Percentiles rank a stretch among this genome's conserved stretches.
These are phyloP conservation scores for Aspergillus sp. DNA, from an alignment of 2,329 filamentous ascomycete species.

Conservation along the genomic window DNA sequence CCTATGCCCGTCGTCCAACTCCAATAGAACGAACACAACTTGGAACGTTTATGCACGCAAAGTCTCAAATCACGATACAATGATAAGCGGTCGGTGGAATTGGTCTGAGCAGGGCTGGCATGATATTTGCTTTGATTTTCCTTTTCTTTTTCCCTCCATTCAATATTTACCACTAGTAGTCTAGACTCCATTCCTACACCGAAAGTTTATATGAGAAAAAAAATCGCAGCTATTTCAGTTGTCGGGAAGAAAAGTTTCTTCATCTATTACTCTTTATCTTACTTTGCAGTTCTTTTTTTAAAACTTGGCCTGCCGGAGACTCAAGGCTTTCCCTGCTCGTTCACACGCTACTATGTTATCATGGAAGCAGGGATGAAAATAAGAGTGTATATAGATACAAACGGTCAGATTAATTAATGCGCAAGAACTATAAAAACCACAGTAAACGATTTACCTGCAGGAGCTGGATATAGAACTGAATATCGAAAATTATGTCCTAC, in stretches of 20 bases:
- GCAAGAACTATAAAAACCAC: no score
- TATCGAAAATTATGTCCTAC: no score
- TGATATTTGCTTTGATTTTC: slow-evolving; percentile 32
- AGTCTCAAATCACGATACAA: slow-evolving; percentile 38
- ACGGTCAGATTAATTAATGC: no score
- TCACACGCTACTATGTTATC: no score
- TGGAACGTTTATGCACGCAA: slow-evolving; percentile 24
- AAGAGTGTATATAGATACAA: no score
- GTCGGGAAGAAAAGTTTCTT: slow-evolving; percentile 15
- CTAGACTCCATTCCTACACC: slow-evolving; percentile 21
- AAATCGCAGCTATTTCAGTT: slow-evolving; percentile 17
- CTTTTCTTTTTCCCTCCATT: slow-evolving; percentile 12
- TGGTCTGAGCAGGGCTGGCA: slow-evolving; percentile 33
- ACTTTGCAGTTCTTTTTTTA: not conserved
- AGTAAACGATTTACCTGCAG: no score
- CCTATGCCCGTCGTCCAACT: slow-evolving; percentile 8
- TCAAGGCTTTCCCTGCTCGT: no score
- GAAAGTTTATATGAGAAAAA: slow-evolving; percentile 25
- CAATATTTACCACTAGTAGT: slow-evolving; percentile 31
- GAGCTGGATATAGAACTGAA: no score
- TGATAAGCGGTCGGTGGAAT: slow-evolving; percentile 33
- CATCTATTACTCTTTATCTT: not conserved
- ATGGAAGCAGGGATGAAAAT: no score
- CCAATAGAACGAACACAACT: slow-evolving; percentile 13
- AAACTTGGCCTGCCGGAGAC: no score